Base-by-base conservation (phyloP, 1,284 basidiomycete genomes). In the Pseudomicrostroma phylloplanum region DNA sequence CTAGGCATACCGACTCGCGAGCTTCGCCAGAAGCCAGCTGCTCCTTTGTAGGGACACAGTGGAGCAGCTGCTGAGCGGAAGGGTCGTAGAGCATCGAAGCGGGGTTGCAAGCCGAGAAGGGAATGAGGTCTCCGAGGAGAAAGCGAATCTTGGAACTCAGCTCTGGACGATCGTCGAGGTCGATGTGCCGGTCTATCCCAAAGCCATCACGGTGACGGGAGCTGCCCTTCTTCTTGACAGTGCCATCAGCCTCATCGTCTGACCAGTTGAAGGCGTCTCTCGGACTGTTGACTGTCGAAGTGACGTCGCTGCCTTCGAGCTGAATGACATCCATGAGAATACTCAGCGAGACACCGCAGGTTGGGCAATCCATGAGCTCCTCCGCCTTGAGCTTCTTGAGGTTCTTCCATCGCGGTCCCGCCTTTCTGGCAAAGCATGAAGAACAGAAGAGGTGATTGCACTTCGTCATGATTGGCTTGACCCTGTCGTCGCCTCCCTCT, bases 401-500 rank as follows among this genome's bases (percentile, higher is more conserved):
- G 8, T 63, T 46, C 19, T 67, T 69, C 69, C 67, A 67, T 1
- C 67, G 57, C 19, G 40, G 58, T 11, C 69, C 69, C 23, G 70
- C 66, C 25, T 42, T 46, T 19, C 56, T 58, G 84, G 46, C 84
- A 64, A 71, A 72, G 66, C 74, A 75, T 3, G 42, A 15, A 12
- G 79, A 79, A 73, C 74, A 83, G 80, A 90, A 93, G 39, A 97
- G 83, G 80, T 98, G 96, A 74, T 92, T 89, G 80, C 96, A 99
- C 62, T 88, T 86, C 7, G 96, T 96, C 72, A 99, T 65, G 12
- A 80, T 71, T 6, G 77, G 72, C 40, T 62, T 63, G 1, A 43
- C 19, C 39, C 17, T n/a, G n/a, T 48, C n/a, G n/a, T 58, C 61
- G n/a, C 25, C 54, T 15, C 58, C 61, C 12, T 23, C 46, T 6